Conservation (phyloP, 106 monocot genomes). For the Acanthochlamys bracteata region DNA sequence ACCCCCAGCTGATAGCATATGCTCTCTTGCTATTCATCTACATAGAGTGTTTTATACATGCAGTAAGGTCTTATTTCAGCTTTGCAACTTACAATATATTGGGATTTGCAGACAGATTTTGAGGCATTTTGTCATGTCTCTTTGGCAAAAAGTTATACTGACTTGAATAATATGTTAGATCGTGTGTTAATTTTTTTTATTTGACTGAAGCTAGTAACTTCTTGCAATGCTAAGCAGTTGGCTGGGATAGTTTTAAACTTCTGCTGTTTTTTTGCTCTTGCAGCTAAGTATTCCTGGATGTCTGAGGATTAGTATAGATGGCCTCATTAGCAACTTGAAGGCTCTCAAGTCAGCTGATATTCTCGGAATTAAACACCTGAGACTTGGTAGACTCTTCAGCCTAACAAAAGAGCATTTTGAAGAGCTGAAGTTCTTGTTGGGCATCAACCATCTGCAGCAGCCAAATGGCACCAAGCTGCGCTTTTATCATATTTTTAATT, state of each 20-base stretch:
- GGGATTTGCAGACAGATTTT: too few relatives aligned
- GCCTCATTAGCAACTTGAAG: constrained; percentile 37
- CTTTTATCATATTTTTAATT: constrained; percentile 25
- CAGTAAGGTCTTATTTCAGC: too few relatives aligned
- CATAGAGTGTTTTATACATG: too few relatives aligned
- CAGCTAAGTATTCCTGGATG: constrained; percentile 45
- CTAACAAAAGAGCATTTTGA: constrained; percentile 29
- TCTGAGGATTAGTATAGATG: constrained; percentile 25
- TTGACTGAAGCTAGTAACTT: too few relatives aligned
- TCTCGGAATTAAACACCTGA: constrained; percentile 26
- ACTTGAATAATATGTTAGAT: too few relatives aligned
- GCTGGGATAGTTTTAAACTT: background rate
- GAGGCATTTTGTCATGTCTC: too few relatives aligned
- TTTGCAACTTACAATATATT: too few relatives aligned
- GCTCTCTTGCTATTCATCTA: too few relatives aligned
- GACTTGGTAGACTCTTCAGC: constrained; percentile 29
- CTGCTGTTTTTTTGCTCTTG: constrained; percentile 4
- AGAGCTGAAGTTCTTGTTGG: constrained; percentile 23
- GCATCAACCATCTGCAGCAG: constrained; percentile 8
- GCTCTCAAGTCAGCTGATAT: constrained; percentile 17
- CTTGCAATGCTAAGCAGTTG: too few relatives aligned
- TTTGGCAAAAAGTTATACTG: too few relatives aligned
- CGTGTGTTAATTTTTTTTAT: too few relatives aligned
- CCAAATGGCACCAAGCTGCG: constrained; percentile 6
- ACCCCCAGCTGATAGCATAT: too few relatives aligned